phyloP scores from a whole-genome alignment of 2,329 filamentous ascomycete genomes.

The Lojkania enalia region DNA sequence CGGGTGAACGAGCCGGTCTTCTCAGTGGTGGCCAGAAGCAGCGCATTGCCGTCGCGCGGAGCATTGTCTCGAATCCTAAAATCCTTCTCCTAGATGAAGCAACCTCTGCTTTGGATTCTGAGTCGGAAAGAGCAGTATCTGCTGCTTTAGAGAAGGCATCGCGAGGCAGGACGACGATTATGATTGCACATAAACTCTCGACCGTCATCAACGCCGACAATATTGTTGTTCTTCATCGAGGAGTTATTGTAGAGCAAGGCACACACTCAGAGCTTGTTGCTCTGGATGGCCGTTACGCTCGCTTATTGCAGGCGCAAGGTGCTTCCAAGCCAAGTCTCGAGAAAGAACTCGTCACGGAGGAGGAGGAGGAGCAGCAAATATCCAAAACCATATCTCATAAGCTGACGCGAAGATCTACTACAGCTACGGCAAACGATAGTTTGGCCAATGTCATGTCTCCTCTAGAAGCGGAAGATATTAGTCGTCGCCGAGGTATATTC shows the following conservation, averaged over 20 bases:
- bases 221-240: conserved; percentile 86
- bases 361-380: conserved; percentile 4
- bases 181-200: conserved; percentile 88
- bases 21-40: conserved; percentile 93
- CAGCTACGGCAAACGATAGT: not conserved
- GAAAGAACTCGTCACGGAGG: too few species aligned
- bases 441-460: conserved; percentile 3
- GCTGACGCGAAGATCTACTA: conserved; percentile 9
- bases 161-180: conserved; percentile 83
- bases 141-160: conserved; percentile 74
- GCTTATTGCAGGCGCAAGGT: conserved; percentile 13
- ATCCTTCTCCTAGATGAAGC: conserved; percentile 89
- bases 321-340: too few species aligned
- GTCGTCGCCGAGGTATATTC: conserved; percentile 5
- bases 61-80: conserved; percentile 83
- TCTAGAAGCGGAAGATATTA: conserved; percentile 9
- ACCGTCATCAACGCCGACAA: conserved; percentile 90
- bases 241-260: conserved; percentile 83
- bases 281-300: conserved; percentile 10
- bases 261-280: conserved; percentile 69
- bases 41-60: conserved; percentile 86
- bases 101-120: conserved; percentile 79
- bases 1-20: conserved; percentile 86
- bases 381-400: conserved; percentile 6
- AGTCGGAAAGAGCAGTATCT: conserved; percentile 41